Conservation (phyloP, 768 basidiomycete genomes). For the Russula virescens region DNA sequence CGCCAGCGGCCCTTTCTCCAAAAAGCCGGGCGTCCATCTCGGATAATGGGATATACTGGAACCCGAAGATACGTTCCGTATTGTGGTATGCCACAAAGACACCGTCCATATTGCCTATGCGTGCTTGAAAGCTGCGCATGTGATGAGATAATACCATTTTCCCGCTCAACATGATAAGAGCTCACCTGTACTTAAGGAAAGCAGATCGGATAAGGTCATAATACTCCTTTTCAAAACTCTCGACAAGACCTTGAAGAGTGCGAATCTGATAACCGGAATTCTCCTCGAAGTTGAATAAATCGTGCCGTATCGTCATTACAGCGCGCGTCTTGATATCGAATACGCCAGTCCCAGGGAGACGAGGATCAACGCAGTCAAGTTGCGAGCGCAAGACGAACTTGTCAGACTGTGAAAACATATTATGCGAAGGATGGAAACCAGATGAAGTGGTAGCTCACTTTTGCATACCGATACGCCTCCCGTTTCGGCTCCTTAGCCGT, state of each 20-base stretch:
- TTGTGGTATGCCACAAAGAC: slow-evolving; percentile 87
- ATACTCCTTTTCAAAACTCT: slow-evolving; percentile 90
- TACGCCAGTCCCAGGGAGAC: slow-evolving; percentile 83
- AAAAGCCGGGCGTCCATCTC: slow-evolving; percentile 86
- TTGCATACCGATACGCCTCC: slow-evolving; percentile 85
- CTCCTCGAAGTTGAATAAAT: slow-evolving; percentile 82
- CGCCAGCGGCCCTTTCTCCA: slow-evolving; percentile 56
- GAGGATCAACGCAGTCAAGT: slow-evolving; percentile 76
- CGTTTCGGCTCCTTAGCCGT: slow-evolving; percentile 35
- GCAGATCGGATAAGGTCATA: slow-evolving; percentile 92
- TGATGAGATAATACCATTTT: background rate
- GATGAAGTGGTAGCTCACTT: slow-evolving; percentile 40
- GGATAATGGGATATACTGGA: slow-evolving; percentile 82
- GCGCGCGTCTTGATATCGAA: slow-evolving; percentile 98
- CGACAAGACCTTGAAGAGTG: slow-evolving; percentile 50
- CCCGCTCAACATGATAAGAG: background rate
- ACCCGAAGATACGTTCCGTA: slow-evolving; percentile 81
- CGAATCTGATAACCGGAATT: slow-evolving; percentile 76
- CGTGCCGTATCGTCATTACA: slow-evolving; percentile 74
- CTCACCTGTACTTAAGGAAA: slow-evolving; percentile 86
- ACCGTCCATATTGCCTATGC: slow-evolving; percentile 97
- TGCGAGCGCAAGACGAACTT: slow-evolving; percentile 91
- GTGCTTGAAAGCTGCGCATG: slow-evolving; percentile 75
- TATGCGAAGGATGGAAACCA: background rate
- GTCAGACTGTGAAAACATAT: slow-evolving; percentile 36